These are phyloP conservation scores for Phaeomoniella chlamydospora DNA, from an alignment of 2,329 filamentous ascomycete genomes.

Conservation along the genomic window DNA sequence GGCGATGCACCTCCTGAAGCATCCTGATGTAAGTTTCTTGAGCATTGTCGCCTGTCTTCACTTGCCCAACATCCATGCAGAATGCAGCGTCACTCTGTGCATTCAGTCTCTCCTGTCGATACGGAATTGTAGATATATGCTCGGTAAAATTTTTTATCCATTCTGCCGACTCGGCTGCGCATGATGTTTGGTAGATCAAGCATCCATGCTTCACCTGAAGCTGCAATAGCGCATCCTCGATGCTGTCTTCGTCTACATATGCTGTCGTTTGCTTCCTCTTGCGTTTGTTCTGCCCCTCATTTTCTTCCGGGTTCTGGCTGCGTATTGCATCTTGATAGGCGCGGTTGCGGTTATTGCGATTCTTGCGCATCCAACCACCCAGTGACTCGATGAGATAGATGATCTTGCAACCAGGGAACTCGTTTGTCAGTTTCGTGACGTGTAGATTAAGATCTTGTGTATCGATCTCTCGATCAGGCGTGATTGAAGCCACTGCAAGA, in stretches of 20 bases:
- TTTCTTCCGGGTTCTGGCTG: conserved; percentile 18
- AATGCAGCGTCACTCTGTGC: conserved; percentile 44
- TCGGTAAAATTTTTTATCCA: conserved; percentile 65
- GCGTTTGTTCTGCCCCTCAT: conserved; percentile 13
- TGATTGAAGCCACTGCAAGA: conserved; percentile 29
- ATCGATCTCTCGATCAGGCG: conserved; percentile 11
- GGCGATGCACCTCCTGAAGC: conserved; percentile 59
- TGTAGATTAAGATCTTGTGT: conserved; percentile 43
- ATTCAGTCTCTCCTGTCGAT: conserved; percentile 37
- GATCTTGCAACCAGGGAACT: conserved; percentile 38
- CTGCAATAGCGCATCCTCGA: conserved; percentile 57
- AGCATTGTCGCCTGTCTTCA: conserved; percentile 50
- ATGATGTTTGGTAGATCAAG: conserved; percentile 54
- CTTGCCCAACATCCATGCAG: conserved; percentile 68
- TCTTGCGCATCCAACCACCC: conserved; percentile 51
- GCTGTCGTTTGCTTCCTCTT: conserved; percentile 26
- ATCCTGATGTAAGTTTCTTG: conserved; percentile 57
- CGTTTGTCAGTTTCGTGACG: conserved; percentile 37
- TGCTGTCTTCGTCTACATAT: conserved; percentile 49
- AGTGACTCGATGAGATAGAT: conserved; percentile 65
- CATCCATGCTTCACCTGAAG: conserved; percentile 54
- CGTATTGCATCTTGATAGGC: conserved; percentile 54
- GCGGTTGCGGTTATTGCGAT: conserved; percentile 50
- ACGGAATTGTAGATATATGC: conserved; percentile 63
- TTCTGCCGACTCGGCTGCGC: conserved; percentile 49